These are phyloP conservation scores for Phytophthora ramorum DNA, from an alignment of 352 stramenopile genomes.

Conservation along the genomic window DNA sequence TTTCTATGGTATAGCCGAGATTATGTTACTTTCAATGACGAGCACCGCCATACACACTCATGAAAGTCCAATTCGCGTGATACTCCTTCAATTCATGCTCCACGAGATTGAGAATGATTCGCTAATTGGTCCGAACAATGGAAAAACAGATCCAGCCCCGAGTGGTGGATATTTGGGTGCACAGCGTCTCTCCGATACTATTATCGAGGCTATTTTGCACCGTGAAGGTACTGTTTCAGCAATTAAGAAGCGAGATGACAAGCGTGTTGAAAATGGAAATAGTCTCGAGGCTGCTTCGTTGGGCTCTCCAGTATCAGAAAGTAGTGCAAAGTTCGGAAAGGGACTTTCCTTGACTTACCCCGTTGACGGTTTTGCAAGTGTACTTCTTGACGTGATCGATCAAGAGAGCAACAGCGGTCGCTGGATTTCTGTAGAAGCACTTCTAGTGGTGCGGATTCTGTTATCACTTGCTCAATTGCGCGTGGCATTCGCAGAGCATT, in stretches of 20 bases:
- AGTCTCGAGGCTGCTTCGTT: slow-evolving; percentile 16
- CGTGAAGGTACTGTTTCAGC: slow-evolving; percentile 12
- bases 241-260: slow-evolving; percentile 49
- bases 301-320: slow-evolving; percentile 19
- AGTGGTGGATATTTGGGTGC: background rate
- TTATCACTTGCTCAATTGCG: slow-evolving; percentile 65
- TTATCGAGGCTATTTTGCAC: slow-evolving; percentile 55
- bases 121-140: background rate
- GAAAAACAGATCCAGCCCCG: background rate
- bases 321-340: slow-evolving; percentile 13
- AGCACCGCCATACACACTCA: slow-evolving; percentile 36
- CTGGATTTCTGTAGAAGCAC: slow-evolving; percentile 46
- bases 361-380: slow-evolving; percentile 45
- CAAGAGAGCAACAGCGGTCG: slow-evolving; percentile 30
- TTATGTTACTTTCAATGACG: slow-evolving; percentile 60
- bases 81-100: slow-evolving; percentile 61
- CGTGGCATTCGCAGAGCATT: slow-evolving; percentile 54
- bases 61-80: slow-evolving; percentile 42
- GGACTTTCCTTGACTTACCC: slow-evolving; percentile 7
- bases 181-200: slow-evolving; percentile 37
- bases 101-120: slow-evolving; percentile 62
- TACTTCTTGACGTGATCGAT: slow-evolving; percentile 66
- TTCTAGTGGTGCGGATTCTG: slow-evolving; percentile 59
- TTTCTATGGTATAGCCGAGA: slow-evolving; percentile 46
- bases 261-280: slow-evolving; percentile 26